Evolutionary conservation across 352 stramenopile species (phyloP), one percentile per base, ranked within the genome.

Genomic region (Phytopythium litorale): DNA sequence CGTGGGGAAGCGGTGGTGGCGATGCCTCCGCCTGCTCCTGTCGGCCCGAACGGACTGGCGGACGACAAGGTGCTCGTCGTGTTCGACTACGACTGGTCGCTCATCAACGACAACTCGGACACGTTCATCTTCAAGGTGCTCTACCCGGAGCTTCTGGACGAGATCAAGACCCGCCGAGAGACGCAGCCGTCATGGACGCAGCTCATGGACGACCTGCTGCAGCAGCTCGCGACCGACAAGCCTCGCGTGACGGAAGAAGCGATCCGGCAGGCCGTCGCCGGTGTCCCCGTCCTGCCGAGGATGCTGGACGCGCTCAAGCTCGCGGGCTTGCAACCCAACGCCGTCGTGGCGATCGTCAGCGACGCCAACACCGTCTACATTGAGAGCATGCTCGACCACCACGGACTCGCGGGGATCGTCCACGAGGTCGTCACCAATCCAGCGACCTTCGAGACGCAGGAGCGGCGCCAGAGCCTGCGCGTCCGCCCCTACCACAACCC

Each of bases 11-110:
- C 40, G 40, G 40, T 9, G 40, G 16, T 63, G 33, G 32, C 13
- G 18, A 57, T 67, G 32, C 55, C 64, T 12, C 50, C 30, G 3
- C 50, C 50, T 0, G 28, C 15, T 43, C 50, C 50, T 56, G 11
- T 56, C 8, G 19, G 4, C n/a, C 50, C 7, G 28, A 23, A 23
- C 12, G 50, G 18, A 42, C 11, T 19, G 16, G 52, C 59, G 28
- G 40, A 28, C 64, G 66, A 55, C 60, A 8, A 46, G 56, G 71
- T 83, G 16, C 72, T 94, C 33, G 78, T 92, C 35, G 62, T 92
- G 46, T 92, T 94, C 43, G 85, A 94, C 72, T 94, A 91, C 56
- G 85, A 94, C 67, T 92, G 85, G 79, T 94, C 78, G 32, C 70
- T 94, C 49, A 75, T 94, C 53, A 87, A 94, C 63, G 81, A 88